phyloP scores from a whole-genome alignment of 768 basidiomycete genomes.

The Neoboletus subvelutipes region DNA sequence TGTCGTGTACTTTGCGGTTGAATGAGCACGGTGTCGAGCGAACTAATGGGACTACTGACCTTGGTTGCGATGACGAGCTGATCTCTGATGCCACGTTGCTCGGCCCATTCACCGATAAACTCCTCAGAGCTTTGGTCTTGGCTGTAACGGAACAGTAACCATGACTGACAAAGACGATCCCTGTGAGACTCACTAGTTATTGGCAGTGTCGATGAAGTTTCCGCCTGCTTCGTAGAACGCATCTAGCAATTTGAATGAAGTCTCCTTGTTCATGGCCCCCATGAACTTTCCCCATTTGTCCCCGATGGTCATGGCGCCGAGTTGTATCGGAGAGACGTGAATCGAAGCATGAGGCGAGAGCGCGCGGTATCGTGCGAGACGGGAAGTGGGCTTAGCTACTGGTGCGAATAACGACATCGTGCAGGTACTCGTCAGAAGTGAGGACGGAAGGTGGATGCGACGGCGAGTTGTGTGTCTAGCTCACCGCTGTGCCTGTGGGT shows the following conservation, averaged over 20 bases:
- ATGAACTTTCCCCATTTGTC: slow-evolving; percentile 39
- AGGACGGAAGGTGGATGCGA: background rate
- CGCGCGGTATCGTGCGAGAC: slow-evolving; percentile 40
- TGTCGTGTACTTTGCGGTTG: slow-evolving; percentile 20
- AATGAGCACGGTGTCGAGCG: background rate
- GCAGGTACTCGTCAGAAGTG: background rate
- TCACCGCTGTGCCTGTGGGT: background rate
- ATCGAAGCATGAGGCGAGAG: slow-evolving; percentile 43
- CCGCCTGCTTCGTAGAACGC: slow-evolving; percentile 46
- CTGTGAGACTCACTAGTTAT: slow-evolving; percentile 37
- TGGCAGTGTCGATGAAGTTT: slow-evolving; percentile 50
- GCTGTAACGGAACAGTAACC: slow-evolving; percentile 12
- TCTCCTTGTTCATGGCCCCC: slow-evolving; percentile 46
- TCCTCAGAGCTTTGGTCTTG: slow-evolving; percentile 43
- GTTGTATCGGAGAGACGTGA: slow-evolving; percentile 47
- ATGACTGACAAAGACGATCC: background rate
- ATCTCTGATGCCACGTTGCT: slow-evolving; percentile 40
- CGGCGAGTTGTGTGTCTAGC: background rate
- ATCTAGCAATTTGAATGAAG: slow-evolving; percentile 46
- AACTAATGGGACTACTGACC: slow-evolving; percentile 9
- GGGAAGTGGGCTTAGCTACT: slow-evolving; percentile 30
- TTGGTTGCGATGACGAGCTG: slow-evolving; percentile 48
- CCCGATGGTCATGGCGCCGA: slow-evolving; percentile 50
- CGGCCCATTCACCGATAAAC: slow-evolving; percentile 51
- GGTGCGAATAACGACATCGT: slow-evolving; percentile 4